Evolutionary conservation across 345 rosid species (phyloP).

Genomic region (Cardamine chenopodiifolia): DNA sequence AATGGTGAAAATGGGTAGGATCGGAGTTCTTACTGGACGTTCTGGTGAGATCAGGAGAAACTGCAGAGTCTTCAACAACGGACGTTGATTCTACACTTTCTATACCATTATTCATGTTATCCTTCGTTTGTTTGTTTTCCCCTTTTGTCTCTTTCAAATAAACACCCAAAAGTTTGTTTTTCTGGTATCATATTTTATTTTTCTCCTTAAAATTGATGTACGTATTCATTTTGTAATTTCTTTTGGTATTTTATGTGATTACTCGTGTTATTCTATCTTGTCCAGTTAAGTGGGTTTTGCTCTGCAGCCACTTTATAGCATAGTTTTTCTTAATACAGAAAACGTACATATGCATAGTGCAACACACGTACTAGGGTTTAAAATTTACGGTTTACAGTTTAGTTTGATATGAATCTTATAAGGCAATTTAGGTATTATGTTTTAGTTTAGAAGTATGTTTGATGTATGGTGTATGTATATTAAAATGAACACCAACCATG

Average conservation of each 20-base stretch:
- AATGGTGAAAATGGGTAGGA: conserved; percentile 60
- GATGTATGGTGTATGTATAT: no score
- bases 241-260: not conserved
- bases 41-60: conserved; percentile 65
- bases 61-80: conserved; percentile 57
- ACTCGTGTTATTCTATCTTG: not conserved
- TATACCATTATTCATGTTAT: not conserved
- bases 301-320: no score
- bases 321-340: no score
- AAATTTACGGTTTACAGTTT: no score
- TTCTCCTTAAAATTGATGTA: not conserved
- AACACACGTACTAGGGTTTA: not conserved
- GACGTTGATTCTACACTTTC: conserved; percentile 26
- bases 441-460: no score
- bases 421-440: no score
- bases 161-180: not conserved
- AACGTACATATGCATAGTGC: no score
- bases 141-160: not conserved
- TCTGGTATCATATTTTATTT: not conserved
- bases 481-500: not conserved
- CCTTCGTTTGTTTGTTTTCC: not conserved
- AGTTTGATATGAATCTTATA: no score
- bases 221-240: not conserved
- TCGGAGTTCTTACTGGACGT: conserved; percentile 56
- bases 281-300: no score